These are phyloP conservation scores for Aspergillus sclerotioniger DNA, from an alignment of 495 filamentous ascomycete species.

Conservation along the genomic window DNA sequence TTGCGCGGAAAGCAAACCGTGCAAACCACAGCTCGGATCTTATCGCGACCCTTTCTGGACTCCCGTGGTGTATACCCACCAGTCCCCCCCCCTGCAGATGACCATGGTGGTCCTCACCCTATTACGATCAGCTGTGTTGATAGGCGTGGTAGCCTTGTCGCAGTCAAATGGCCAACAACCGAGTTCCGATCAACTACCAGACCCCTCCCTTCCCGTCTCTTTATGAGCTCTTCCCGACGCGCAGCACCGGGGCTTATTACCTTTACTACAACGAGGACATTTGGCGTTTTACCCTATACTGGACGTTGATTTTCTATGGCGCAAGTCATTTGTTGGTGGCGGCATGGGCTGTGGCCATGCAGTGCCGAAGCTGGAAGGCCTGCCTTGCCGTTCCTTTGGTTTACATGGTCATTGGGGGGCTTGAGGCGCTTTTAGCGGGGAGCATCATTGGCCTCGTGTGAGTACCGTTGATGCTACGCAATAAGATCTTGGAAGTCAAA, in stretches of 20 bases:
- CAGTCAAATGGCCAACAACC: conserved; percentile 40
- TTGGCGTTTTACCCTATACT: conserved; percentile 88
- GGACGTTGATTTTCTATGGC: conserved; percentile 64
- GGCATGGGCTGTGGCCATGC: conserved; percentile 70
- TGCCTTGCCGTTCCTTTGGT: conserved; percentile 75
- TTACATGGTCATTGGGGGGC: conserved; percentile 69
- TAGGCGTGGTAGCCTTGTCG: neutral
- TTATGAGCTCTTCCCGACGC: conserved; percentile 67
- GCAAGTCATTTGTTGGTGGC: conserved; percentile 53
- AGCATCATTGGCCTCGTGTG: conserved; percentile 88
- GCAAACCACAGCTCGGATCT: conserved; percentile 15
- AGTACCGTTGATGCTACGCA: conserved; percentile 34
- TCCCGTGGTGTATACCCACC: neutral
- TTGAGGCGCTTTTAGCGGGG: conserved; percentile 82
- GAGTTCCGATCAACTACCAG: conserved; percentile 63
- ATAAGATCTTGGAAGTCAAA: neutral
- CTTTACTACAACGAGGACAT: conserved; percentile 80
- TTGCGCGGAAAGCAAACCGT: conserved; percentile 31
- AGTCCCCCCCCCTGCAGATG: neutral
- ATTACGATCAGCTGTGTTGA: conserved; percentile 7
- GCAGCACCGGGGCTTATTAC: conserved; percentile 53
- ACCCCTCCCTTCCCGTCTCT: conserved; percentile 84
- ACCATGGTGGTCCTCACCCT: conserved; percentile 12
- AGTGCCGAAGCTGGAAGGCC: conserved; percentile 65
- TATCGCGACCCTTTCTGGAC: neutral